These are phyloP conservation scores for Fagopyrum homotropicum DNA, from an alignment of 148 eudicot genomes.

Conservation along the genomic window DNA sequence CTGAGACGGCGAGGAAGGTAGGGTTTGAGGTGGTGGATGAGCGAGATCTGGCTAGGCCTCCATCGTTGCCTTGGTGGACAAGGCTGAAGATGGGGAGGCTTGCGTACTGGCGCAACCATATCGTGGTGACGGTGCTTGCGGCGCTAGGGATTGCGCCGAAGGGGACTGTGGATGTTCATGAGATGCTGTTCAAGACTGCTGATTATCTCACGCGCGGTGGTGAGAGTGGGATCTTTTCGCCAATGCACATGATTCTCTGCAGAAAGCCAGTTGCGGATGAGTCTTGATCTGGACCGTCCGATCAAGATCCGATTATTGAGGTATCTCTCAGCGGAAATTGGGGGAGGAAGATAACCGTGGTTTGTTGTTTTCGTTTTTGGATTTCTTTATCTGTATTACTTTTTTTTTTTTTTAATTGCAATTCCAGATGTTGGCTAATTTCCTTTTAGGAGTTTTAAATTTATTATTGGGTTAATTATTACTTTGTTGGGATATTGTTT, in stretches of 20 bases:
- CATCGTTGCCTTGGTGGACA: constrained; percentile 47
- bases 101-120: constrained; percentile 47
- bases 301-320: constrained; percentile 7
- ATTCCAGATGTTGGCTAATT: not conserved
- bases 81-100: constrained; percentile 49
- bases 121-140: constrained; percentile 28
- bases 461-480: not conserved
- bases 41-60: constrained; percentile 38
- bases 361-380: not conserved
- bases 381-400: not conserved
- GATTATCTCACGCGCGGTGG: constrained; percentile 40
- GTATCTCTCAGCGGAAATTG: constrained; percentile 4
- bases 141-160: constrained; percentile 42
- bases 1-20: constrained; percentile 29
- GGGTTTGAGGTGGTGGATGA: constrained; percentile 43
- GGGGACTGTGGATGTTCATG: constrained; percentile 52
- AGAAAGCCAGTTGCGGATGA: constrained; percentile 29
- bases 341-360: constrained; percentile 7
- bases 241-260: constrained; percentile 57
- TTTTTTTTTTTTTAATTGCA: not conserved
- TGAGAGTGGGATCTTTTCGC: constrained; percentile 40
- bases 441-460: not conserved
- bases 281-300: constrained; percentile 4
- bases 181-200: constrained; percentile 47
- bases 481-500: not conserved